Percentiles rank a stretch among this genome's conserved stretches.
These are phyloP conservation scores for Cryphonectria radicalis DNA, from an alignment of 2,329 filamentous ascomycete species.

Conservation along the genomic window DNA sequence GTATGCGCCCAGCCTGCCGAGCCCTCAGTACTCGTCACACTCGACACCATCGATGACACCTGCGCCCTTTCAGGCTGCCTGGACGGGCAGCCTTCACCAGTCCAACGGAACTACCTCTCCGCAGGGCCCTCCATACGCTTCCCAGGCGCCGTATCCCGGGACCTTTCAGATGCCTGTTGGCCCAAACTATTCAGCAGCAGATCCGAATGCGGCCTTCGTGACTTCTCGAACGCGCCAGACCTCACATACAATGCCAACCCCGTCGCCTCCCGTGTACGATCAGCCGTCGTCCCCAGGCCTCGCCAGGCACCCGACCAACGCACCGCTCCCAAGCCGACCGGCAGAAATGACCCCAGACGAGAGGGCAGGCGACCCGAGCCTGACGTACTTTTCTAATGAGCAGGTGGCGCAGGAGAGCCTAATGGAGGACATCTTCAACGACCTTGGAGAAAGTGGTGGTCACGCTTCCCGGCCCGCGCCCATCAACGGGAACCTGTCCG, in stretches of 20 bases:
- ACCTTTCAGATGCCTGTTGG: conserved; percentile 58
- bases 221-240: conserved; percentile 52
- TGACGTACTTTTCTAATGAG: conserved; percentile 38
- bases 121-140: conserved; percentile 31
- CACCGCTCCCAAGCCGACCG: conserved; percentile 60
- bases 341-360: conserved; percentile 48
- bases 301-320: conserved; percentile 62
- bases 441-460: conserved; percentile 49
- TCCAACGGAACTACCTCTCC: conserved; percentile 29
- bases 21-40: conserved; percentile 39
- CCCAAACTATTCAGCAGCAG: conserved; percentile 52
- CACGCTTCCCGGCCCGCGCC: conserved; percentile 45
- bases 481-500: conserved; percentile 51
- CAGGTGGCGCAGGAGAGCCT: conserved; percentile 55
- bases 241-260: conserved; percentile 53
- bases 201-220: conserved; percentile 49
- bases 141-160: conserved; percentile 56
- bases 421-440: conserved; percentile 62
- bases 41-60: conserved; percentile 33
- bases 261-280: conserved; percentile 48
- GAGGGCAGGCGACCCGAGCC: conserved; percentile 38
- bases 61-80: conserved; percentile 26
- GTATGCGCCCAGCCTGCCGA: conserved; percentile 49
- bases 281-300: conserved; percentile 50
- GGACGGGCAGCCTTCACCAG: conserved; percentile 36